Conservation (phyloP, 495 filamentous ascomycete genomes). For the Penicillium canariense region DNA sequence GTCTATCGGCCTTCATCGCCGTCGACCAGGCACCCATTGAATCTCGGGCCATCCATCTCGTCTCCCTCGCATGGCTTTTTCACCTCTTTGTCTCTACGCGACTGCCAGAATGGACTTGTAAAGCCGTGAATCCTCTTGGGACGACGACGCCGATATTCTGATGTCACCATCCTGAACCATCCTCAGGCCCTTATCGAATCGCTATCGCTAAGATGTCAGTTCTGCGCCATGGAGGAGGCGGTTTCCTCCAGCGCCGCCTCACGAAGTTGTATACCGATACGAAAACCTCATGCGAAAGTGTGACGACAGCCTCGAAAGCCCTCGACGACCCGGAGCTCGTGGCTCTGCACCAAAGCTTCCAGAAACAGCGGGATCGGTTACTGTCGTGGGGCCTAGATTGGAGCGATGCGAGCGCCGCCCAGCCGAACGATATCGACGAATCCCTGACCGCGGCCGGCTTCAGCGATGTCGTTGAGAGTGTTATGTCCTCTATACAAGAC, state of each 20-base stretch:
- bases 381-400: conserved; percentile 89
- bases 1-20: conserved; percentile 28
- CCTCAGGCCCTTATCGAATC: conserved; percentile 24
- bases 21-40: conserved; percentile 26
- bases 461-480: conserved; percentile 81
- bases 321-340: conserved; percentile 54
- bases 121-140: conserved; percentile 10
- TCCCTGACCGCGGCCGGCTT: conserved; percentile 78
- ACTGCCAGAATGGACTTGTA: conserved; percentile 20
- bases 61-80: conserved; percentile 12
- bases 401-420: conserved; percentile 66
- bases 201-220: conserved; percentile 46
- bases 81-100: not conserved
- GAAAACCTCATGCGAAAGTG: conserved; percentile 81
- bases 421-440: conserved; percentile 81
- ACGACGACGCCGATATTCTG: not conserved
- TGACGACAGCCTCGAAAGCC: conserved; percentile 66
- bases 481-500: conserved; percentile 86
- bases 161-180: conserved; percentile 7
- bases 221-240: conserved; percentile 45
- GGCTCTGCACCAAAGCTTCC: conserved; percentile 54
- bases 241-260: conserved; percentile 63
- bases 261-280: conserved; percentile 91
- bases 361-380: conserved; percentile 60
- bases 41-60: not conserved